Conservation (phyloP, 345 rosid genomes). For the Corymbia maculata region DNA sequence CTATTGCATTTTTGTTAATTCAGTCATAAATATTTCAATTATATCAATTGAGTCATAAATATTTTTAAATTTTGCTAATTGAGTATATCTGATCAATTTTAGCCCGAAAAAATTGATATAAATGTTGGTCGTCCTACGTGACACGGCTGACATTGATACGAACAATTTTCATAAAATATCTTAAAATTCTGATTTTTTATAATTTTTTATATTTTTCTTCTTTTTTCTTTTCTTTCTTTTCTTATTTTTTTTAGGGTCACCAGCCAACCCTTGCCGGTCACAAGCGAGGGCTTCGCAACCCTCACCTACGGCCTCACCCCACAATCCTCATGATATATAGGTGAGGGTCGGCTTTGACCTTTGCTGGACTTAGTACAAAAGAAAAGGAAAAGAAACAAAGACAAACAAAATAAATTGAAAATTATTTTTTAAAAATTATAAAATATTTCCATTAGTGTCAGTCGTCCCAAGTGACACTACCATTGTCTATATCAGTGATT, state of each 20-base stretch:
- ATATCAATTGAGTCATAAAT: too few relatives aligned
- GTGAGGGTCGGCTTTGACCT: background rate
- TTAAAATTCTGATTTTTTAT: too few relatives aligned
- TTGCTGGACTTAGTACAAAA: background rate
- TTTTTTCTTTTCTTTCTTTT: too few relatives aligned
- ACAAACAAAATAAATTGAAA: too few relatives aligned
- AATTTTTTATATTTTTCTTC: accelerated
- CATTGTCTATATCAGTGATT: background rate
- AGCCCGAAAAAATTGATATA: background rate
- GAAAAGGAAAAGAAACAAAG: background rate
- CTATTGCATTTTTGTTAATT: too few relatives aligned
- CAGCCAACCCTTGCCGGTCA: background rate
- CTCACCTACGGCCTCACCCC: background rate
- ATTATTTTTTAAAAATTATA: too few relatives aligned
- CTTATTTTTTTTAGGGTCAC: background rate
- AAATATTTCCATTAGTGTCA: background rate
- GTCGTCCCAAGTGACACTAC: background rate
- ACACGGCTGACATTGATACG: accelerated
- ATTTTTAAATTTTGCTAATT: accelerated
- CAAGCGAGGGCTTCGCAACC: background rate
- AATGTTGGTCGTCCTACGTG: accelerated
- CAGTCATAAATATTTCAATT: background rate
- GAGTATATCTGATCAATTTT: too few relatives aligned
- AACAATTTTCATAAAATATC: too few relatives aligned
- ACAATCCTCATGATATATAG: too few relatives aligned